phyloP scores from a whole-genome alignment of 2,329 filamentous ascomycete genomes.

The Calycina marina region DNA sequence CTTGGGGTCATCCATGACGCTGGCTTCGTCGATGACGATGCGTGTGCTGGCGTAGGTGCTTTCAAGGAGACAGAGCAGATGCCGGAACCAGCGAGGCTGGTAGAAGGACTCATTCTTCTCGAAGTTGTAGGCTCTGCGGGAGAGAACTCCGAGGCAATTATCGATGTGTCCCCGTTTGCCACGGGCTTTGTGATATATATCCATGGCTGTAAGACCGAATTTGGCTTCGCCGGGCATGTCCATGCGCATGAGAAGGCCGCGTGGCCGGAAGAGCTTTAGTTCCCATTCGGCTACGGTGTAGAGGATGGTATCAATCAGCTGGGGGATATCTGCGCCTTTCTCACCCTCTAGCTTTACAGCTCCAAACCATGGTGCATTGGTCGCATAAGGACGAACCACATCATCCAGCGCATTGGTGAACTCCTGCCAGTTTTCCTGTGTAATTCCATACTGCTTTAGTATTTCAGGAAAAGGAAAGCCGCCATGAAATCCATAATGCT shows the following conservation, averaged over 20 bases:
- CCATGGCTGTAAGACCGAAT: conserved; percentile 13
- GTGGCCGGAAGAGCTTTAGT: conserved; percentile 9
- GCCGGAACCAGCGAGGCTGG: neutral
- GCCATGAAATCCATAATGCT: neutral
- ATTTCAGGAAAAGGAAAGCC: neutral
- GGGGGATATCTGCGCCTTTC: neutral
- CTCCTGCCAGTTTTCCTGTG: neutral
- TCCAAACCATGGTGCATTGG: neutral
- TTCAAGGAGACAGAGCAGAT: neutral
- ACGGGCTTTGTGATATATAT: conserved; percentile 9
- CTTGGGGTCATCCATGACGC: neutral
- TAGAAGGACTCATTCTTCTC: neutral
- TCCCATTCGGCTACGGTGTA: conserved; percentile 10
- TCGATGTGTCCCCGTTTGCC: conserved; percentile 3
- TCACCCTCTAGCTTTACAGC: neutral
- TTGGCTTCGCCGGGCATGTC: conserved; percentile 15
- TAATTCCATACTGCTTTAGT: neutral
- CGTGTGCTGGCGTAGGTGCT: neutral
- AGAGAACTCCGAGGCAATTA: conserved; percentile 2
- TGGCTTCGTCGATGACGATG: neutral
- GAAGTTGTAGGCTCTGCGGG: neutral
- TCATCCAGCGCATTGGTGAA: neutral
- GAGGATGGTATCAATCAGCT: conserved; percentile 7
- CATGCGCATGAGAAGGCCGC: conserved; percentile 11
- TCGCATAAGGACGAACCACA: neutral